Evolutionary conservation across 768 basidiomycete genomes (phyloP).

Genomic region (Saitozyma podzolica): DNA sequence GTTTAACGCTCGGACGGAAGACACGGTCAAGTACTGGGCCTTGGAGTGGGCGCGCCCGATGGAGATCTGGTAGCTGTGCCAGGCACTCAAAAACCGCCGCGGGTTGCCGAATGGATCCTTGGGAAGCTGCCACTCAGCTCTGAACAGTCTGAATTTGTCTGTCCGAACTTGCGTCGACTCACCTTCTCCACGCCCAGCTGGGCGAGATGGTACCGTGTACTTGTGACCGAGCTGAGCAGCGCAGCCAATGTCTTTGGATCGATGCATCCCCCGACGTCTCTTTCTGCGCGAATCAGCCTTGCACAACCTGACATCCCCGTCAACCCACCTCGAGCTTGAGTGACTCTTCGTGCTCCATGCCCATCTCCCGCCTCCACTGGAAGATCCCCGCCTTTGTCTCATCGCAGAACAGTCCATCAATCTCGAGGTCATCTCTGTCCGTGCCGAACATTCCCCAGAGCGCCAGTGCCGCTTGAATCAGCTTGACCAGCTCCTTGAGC

Average conservation of each 20-base stretch:
- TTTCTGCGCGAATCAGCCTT: conserved; percentile 24
- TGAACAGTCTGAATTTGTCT: neutral
- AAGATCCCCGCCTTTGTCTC: conserved; percentile 42
- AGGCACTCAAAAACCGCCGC: conserved; percentile 30
- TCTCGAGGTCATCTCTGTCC: conserved; percentile 11
- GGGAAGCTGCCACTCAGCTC: conserved; percentile 19
- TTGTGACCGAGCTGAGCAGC: conserved; percentile 39
- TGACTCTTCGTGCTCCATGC: conserved; percentile 44
- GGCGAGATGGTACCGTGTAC: conserved; percentile 40
- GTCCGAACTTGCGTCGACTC: neutral
- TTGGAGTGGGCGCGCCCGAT: neutral
- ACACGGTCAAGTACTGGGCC: conserved; percentile 16
- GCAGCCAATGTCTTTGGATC: conserved; percentile 40
- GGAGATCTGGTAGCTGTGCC: conserved; percentile 31
- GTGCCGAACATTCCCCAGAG: conserved; percentile 36
- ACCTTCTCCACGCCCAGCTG: conserved; percentile 36
- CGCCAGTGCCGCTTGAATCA: conserved; percentile 34
- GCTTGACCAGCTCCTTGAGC: conserved; percentile 36
- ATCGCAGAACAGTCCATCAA: conserved; percentile 46
- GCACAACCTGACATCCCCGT: neutral
- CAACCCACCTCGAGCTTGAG: conserved; percentile 37
- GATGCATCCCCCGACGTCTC: conserved; percentile 48
- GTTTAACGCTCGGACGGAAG: conserved; percentile 23
- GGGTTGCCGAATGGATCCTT: conserved; percentile 39
- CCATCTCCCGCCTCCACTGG: conserved; percentile 39